A percentile compares a stretch with the other conserved stretches of the same genome.
Evolutionary conservation across 768 basidiomycete species (phyloP).

Genomic region (Tremella fuciformis): DNA sequence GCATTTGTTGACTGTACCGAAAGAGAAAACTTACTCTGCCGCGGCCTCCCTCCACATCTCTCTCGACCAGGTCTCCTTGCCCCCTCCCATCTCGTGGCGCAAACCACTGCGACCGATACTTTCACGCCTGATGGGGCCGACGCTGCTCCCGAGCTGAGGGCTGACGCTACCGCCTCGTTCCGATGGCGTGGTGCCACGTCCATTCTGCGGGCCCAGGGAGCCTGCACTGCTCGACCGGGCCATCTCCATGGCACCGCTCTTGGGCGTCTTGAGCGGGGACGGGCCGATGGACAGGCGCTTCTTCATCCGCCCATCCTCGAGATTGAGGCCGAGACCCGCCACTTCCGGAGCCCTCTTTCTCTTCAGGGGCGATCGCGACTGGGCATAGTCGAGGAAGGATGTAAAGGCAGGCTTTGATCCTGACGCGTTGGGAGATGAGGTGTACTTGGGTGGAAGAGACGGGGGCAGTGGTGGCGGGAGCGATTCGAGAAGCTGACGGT

Average conservation of each 20-base stretch:
- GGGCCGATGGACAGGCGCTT: not conserved
- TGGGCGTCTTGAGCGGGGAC: not conserved
- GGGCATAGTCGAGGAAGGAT: not conserved
- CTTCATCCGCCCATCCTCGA: not conserved
- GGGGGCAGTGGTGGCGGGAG: not conserved
- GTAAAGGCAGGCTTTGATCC: not conserved
- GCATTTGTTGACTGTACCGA: not conserved
- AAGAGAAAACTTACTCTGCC: not conserved
- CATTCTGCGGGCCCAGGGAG: not conserved
- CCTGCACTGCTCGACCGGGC: not conserved
- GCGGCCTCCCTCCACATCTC: not conserved
- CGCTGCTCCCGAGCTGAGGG: not conserved
- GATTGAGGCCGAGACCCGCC: not conserved
- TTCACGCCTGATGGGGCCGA: not conserved
- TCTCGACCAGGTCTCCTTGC: not conserved
- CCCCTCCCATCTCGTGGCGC: slow-evolving; percentile 1
- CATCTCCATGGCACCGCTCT: not conserved
- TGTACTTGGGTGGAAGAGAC: slow-evolving; percentile 1
- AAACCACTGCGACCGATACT: not conserved
- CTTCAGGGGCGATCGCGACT: not conserved
- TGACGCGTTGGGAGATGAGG: not conserved
- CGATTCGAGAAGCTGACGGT: not conserved
- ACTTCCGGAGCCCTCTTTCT: not conserved
- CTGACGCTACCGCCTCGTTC: not conserved
- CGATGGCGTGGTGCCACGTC: not conserved